These are phyloP conservation scores for Diversispora epigaea DNA, from an alignment of 192 early-diverging fungal genomes.

Conservation along the genomic window DNA sequence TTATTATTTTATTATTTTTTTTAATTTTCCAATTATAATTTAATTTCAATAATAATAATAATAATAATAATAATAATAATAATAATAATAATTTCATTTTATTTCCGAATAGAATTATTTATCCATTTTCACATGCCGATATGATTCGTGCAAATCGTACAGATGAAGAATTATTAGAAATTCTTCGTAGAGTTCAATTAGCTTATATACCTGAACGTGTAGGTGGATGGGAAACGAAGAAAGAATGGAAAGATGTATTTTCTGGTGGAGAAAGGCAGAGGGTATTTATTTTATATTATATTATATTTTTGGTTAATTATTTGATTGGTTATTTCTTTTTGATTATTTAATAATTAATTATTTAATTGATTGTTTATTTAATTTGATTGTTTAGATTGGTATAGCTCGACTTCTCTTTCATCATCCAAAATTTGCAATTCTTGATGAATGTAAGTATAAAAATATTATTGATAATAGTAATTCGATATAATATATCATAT, in stretches of 20 bases:
- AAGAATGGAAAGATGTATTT: slow-evolving; percentile 90
- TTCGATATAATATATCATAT: neutral
- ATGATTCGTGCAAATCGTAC: slow-evolving; percentile 72
- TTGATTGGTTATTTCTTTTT: neutral
- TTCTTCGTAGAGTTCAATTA: slow-evolving; percentile 85
- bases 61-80: too few relatives aligned
- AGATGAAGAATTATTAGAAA: slow-evolving; percentile 76
- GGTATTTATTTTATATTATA: slow-evolving; percentile 35
- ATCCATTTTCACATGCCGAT: slow-evolving; percentile 85
- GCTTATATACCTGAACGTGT: slow-evolving; percentile 77
- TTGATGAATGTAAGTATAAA: slow-evolving; percentile 85
- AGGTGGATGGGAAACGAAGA: slow-evolving; percentile 86
- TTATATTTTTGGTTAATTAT: too few relatives aligned
- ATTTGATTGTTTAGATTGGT: slow-evolving; percentile 60
- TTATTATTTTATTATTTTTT: slow-evolving; percentile 1
- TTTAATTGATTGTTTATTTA: neutral
- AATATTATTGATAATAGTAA: neutral
- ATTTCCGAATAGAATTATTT: slow-evolving; percentile 66
- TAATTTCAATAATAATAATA: too few relatives aligned
- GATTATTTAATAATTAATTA: neutral
- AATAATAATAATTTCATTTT: neutral
- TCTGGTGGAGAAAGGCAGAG: slow-evolving; percentile 96
- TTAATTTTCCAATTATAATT: neutral
- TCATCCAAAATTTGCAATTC: slow-evolving; percentile 88
- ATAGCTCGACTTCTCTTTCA: slow-evolving; percentile 98